Conservation (phyloP, 495 filamentous ascomycete species). For the Achaetomiella virescens region DNA sequence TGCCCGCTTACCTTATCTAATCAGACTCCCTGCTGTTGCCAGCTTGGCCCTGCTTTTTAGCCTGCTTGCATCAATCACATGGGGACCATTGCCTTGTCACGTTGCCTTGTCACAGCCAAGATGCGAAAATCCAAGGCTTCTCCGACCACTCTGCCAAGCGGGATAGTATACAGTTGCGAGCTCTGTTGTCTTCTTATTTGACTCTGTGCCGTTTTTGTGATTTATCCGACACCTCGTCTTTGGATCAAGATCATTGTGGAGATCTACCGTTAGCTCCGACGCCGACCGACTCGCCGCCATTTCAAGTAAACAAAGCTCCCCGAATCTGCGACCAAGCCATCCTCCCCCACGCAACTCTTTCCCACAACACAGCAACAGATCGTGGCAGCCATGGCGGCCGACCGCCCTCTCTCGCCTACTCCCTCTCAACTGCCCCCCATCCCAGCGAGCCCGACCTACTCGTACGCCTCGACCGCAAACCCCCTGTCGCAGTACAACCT, state of each 20-base stretch:
- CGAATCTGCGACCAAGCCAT: background rate
- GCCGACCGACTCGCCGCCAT: background rate
- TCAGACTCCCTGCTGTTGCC: too few species aligned
- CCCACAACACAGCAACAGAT: background rate
- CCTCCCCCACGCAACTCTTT: background rate
- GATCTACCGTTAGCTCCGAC: background rate
- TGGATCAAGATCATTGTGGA: background rate
- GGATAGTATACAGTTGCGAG: too few species aligned
- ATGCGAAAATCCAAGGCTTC: too few species aligned
- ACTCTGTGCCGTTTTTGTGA: background rate
- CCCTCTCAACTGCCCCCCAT: conserved; percentile 46
- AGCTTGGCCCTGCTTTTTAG: too few species aligned
- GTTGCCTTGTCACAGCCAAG: too few species aligned
- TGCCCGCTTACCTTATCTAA: too few species aligned
- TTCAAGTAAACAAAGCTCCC: background rate
- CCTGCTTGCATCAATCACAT: too few species aligned
- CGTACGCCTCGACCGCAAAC: conserved; percentile 55
- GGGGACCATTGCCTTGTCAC: too few species aligned
- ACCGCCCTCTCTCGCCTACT: conserved; percentile 39
- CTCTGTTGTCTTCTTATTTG: too few species aligned
- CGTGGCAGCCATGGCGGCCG: conserved; percentile 18
- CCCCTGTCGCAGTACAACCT: conserved; percentile 51
- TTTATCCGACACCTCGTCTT: background rate
- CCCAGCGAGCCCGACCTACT: conserved; percentile 53
- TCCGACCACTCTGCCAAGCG: too few species aligned